A percentile compares a stretch with the other conserved stretches of the same genome.
Evolutionary conservation across 2,329 filamentous ascomycete species (phyloP).

Genomic region (Triangularia verruculosa): DNA sequence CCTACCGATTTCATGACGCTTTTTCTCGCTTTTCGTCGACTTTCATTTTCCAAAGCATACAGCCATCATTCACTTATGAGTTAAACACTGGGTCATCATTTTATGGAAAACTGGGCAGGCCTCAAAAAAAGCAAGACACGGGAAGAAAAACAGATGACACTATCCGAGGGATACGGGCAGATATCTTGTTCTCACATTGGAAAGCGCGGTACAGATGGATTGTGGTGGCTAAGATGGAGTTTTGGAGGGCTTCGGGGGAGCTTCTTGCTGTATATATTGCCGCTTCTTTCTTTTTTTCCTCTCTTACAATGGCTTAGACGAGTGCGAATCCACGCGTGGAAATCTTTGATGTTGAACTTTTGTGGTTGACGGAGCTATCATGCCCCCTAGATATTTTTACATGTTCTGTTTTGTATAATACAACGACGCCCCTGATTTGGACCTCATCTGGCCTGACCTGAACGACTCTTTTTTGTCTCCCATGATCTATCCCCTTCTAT

Average conservation of each 20-base stretch:
- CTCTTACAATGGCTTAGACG: not conserved
- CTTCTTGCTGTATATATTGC: not conserved
- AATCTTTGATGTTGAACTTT: not conserved
- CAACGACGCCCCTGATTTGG: not conserved
- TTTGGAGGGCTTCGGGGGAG: not conserved
- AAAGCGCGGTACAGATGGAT: not conserved
- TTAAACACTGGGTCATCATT: not conserved
- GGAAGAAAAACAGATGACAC: not conserved
- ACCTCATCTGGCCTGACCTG: not conserved
- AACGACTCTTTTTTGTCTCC: not conserved
- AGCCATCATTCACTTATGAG: not conserved
- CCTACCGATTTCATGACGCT: constrained; percentile 6
- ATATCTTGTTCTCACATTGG: not conserved
- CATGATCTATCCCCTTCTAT: not conserved
- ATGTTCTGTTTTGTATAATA: not conserved
- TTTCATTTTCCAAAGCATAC: not conserved
- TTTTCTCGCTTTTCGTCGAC: not conserved
- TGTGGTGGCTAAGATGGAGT: not conserved
- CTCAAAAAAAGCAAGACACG: not conserved
- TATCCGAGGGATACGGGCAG: not conserved
- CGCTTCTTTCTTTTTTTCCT: not conserved
- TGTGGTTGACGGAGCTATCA: not conserved
- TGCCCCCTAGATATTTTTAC: not conserved
- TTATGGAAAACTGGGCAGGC: not conserved
- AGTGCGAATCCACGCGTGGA: not conserved